A percentile compares a stretch with the other conserved stretches of the same genome.
Evolutionary conservation across 2,329 filamentous ascomycete species (phyloP).

Genomic region (Arachnomyces sp.): DNA sequence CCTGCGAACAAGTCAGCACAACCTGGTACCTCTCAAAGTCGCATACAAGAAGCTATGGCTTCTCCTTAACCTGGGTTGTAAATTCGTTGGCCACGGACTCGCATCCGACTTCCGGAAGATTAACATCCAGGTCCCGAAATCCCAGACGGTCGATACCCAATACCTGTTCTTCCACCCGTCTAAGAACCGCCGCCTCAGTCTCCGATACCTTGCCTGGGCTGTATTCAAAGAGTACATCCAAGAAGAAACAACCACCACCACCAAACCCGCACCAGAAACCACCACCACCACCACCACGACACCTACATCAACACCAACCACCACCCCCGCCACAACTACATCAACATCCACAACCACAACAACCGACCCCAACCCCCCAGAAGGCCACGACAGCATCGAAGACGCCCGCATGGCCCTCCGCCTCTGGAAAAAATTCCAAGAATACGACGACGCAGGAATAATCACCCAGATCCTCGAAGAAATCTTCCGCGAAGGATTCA

Average conservation of each 20-base stretch:
- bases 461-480: slow-evolving; percentile 76
- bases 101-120: slow-evolving; percentile 96
- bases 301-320: background rate
- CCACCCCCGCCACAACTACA: slow-evolving; percentile 5
- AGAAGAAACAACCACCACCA: slow-evolving; percentile 50
- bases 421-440: slow-evolving; percentile 80
- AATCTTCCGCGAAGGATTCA: slow-evolving; percentile 63
- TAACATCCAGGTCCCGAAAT: slow-evolving; percentile 88
- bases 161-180: slow-evolving; percentile 78
- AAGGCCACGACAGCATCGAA: slow-evolving; percentile 82
- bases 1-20: slow-evolving; percentile 65
- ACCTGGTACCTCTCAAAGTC: slow-evolving; percentile 76
- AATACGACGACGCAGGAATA: slow-evolving; percentile 79
- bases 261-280: slow-evolving; percentile 7
- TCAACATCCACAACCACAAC: slow-evolving; percentile 9
- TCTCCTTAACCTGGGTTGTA: slow-evolving; percentile 83
- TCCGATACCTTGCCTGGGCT: slow-evolving; percentile 86
- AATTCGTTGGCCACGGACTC: slow-evolving; percentile 87
- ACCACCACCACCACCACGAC: slow-evolving; percentile 6
- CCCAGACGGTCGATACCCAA: slow-evolving; percentile 89
- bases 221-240: slow-evolving; percentile 92
- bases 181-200: slow-evolving; percentile 74
- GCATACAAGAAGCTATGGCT: slow-evolving; percentile 99
- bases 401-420: slow-evolving; percentile 86
- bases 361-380: slow-evolving; percentile 21